Percentiles rank a stretch among this genome's conserved stretches.
phyloP scores from a whole-genome alignment of 805 yeast species.

The Candida ovalis region DNA sequence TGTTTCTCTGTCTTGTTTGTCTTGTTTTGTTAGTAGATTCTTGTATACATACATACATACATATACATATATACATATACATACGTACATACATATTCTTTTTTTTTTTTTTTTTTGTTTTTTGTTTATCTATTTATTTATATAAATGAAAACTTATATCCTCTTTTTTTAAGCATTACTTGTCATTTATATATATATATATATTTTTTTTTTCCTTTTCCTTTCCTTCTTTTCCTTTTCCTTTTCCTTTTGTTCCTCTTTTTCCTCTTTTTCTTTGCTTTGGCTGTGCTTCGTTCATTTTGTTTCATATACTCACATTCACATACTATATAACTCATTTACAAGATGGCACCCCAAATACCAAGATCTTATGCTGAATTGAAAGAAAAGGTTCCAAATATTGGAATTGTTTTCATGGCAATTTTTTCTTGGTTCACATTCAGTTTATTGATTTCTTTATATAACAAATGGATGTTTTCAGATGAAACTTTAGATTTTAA shows the following conservation, averaged over 20 bases:
- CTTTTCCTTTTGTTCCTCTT: background rate
- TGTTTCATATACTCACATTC: background rate
- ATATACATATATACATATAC: background rate
- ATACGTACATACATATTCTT: background rate
- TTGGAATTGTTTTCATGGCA: constrained; percentile 20
- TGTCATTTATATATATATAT: too few species aligned
- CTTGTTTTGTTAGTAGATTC: too few species aligned
- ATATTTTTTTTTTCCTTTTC: too few species aligned
- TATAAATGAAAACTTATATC: background rate
- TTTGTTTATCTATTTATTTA: background rate
- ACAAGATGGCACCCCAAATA: constrained; percentile 8
- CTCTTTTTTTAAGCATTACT: background rate
- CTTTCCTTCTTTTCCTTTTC: too few species aligned
- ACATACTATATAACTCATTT: background rate
- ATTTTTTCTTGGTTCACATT: constrained; percentile 55
- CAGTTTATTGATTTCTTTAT: constrained; percentile 61
- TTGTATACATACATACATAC: background rate
- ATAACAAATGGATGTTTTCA: constrained; percentile 91
- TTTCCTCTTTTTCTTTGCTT: background rate
- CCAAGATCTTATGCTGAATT: constrained; percentile 22
- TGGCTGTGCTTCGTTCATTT: background rate
- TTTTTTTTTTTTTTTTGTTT: background rate
- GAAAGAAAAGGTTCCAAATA: constrained; percentile 20
- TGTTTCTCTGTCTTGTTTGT: too few species aligned
- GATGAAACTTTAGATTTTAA: constrained; percentile 68